Evolutionary conservation across 164 flowering plant genomes (phyloP).

Genomic region (Annona cherimola): DNA sequence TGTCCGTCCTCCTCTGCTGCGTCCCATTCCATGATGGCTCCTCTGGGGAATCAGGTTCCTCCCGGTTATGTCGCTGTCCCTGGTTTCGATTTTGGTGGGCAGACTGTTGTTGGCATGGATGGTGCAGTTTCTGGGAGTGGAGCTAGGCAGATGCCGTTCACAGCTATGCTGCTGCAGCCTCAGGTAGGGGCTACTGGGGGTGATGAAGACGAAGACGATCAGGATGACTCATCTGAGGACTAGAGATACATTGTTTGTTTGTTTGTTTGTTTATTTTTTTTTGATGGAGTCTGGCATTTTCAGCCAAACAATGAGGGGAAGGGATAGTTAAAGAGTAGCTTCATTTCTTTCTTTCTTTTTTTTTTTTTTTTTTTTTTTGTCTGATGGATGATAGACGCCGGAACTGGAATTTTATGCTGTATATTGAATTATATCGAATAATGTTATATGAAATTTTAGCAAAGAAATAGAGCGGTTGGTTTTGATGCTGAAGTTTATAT

Average conservation of each 20-base stretch:
- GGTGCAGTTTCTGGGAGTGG: constrained; percentile 13
- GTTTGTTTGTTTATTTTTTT: neutral
- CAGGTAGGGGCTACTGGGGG: neutral
- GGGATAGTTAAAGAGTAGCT: neutral
- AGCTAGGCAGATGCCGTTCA: constrained; percentile 55
- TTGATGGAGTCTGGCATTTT: neutral
- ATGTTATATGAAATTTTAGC: neutral
- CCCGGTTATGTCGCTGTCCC: neutral
- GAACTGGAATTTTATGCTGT: neutral
- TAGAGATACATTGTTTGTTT: neutral
- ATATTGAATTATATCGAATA: neutral
- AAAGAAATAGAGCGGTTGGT: too few species aligned
- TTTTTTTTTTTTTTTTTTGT: neutral
- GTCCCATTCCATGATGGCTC: constrained; percentile 7
- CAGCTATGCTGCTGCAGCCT: constrained; percentile 51
- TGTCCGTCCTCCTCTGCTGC: constrained; percentile 15
- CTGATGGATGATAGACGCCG: neutral
- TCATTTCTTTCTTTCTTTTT: neutral
- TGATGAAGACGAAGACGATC: constrained; percentile 23
- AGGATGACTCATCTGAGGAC: neutral
- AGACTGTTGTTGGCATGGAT: constrained; percentile 15
- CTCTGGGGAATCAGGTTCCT: neutral
- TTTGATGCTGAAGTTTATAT: neutral
- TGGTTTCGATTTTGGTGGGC: constrained; percentile 30
- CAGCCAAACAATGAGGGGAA: neutral